These are phyloP conservation scores for Pichia norvegensis DNA, from an alignment of 1,139 yeast genomes.

Conservation along the genomic window DNA sequence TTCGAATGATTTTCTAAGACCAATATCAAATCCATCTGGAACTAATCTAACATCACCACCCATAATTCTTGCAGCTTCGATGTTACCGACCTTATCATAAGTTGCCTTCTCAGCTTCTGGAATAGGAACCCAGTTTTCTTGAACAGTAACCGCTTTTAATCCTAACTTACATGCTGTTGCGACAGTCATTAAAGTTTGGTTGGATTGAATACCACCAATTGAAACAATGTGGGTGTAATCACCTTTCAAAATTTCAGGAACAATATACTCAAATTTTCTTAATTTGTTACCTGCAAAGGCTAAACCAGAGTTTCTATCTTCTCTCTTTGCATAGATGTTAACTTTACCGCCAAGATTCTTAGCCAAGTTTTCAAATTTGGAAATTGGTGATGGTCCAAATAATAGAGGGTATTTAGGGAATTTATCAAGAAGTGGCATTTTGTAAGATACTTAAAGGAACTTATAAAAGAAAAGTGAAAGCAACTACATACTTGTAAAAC, in stretches of 20 bases:
- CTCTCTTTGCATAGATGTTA: conserved; percentile 29
- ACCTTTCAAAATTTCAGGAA: conserved; percentile 29
- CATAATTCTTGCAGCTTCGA: conserved; percentile 29
- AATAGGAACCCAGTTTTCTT: conserved; percentile 30
- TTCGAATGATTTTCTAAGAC: conserved; percentile 28
- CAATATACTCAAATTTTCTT: conserved; percentile 29
- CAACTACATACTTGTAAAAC: background rate
- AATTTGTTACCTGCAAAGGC: conserved; percentile 31
- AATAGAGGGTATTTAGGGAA: conserved; percentile 26
- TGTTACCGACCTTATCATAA: conserved; percentile 29
- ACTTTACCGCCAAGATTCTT: conserved; percentile 26
- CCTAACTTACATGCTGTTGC: conserved; percentile 31
- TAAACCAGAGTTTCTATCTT: conserved; percentile 29
- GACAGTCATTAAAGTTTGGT: conserved; percentile 30
- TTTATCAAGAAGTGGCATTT: conserved; percentile 21
- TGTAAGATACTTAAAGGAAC: background rate
- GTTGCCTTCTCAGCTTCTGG: conserved; percentile 25
- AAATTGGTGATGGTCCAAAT: conserved; percentile 30
- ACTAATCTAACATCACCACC: conserved; percentile 30
- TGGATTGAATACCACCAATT: conserved; percentile 30
- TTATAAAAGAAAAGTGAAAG: background rate
- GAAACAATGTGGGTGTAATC: conserved; percentile 30
- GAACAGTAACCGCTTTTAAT: conserved; percentile 28
- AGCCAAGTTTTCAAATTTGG: conserved; percentile 26
- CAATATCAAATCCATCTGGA: conserved; percentile 29